phyloP scores from a whole-genome alignment of 139 green algal species.

The Haematococcus lacustris region DNA sequence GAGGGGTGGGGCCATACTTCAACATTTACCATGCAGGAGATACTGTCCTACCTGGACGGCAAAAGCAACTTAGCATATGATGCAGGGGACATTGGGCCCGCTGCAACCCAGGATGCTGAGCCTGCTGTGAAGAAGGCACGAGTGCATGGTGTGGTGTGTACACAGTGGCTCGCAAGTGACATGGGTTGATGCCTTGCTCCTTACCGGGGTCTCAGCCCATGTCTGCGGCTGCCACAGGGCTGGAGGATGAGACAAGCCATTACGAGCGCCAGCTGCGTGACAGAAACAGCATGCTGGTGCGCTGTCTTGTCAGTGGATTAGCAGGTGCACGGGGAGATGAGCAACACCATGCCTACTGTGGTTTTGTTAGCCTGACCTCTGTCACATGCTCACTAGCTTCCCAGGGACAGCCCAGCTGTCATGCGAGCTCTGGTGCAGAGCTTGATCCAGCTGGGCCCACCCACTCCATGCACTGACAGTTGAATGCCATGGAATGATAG shows the following conservation, averaged over 20 bases:
- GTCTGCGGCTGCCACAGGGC: neutral
- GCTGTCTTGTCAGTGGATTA: neutral
- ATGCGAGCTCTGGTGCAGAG: neutral
- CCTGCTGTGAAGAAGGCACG: too few species aligned
- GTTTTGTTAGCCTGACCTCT: neutral
- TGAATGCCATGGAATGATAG: too few species aligned
- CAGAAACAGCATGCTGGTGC: slow-evolving; percentile 49
- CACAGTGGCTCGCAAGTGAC: neutral
- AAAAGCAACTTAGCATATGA: too few species aligned
- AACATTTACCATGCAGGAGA: neutral
- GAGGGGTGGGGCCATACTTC: neutral
- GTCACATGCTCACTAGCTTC: too few species aligned
- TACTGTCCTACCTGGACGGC: neutral
- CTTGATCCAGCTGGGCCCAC: neutral
- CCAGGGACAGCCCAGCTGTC: neutral
- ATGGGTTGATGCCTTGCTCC: neutral
- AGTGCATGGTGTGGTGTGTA: neutral
- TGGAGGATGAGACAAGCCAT: too few species aligned
- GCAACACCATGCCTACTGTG: neutral
- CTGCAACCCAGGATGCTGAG: neutral
- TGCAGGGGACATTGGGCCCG: neutral
- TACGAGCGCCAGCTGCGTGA: slow-evolving; percentile 44
- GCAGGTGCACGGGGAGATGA: neutral
- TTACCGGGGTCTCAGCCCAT: neutral
- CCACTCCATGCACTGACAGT: too few species aligned